Conservation (phyloP, 2,329 filamentous ascomycete species). For the Colletotrichum godetiae region DNA sequence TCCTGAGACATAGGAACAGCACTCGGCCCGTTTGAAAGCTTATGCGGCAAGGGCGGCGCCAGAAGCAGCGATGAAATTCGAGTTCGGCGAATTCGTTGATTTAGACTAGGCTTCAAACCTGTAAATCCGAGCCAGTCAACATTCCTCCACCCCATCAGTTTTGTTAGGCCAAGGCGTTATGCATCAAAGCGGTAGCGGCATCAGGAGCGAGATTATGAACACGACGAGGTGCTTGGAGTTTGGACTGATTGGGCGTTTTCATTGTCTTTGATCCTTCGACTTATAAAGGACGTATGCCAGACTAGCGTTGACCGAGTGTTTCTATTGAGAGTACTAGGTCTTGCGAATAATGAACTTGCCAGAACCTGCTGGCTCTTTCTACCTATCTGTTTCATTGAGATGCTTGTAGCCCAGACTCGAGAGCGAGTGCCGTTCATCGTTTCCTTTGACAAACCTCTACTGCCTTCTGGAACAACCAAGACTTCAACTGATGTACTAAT, state of each 20-base stretch:
- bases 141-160: background rate
- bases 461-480: background rate
- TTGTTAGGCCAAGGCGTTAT: conserved; percentile 24
- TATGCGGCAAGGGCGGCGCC: background rate
- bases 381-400: background rate
- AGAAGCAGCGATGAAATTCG: background rate
- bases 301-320: background rate
- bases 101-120: conserved; percentile 39
- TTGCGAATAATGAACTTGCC: background rate
- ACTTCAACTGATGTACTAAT: background rate
- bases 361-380: conserved; percentile 1
- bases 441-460: background rate
- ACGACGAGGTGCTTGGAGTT: conserved; percentile 30
- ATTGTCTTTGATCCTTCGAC: background rate
- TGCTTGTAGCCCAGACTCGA: too few species aligned
- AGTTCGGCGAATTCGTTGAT: background rate
- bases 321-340: background rate
- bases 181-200: conserved; percentile 31
- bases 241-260: background rate
- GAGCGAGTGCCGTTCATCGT: too few species aligned
- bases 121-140: background rate
- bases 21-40: background rate
- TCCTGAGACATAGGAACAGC: conserved; percentile 47
- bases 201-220: conserved; percentile 28
- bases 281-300: background rate